Conservation (phyloP, 345 rosid species). For the Lepidium africanum region DNA sequence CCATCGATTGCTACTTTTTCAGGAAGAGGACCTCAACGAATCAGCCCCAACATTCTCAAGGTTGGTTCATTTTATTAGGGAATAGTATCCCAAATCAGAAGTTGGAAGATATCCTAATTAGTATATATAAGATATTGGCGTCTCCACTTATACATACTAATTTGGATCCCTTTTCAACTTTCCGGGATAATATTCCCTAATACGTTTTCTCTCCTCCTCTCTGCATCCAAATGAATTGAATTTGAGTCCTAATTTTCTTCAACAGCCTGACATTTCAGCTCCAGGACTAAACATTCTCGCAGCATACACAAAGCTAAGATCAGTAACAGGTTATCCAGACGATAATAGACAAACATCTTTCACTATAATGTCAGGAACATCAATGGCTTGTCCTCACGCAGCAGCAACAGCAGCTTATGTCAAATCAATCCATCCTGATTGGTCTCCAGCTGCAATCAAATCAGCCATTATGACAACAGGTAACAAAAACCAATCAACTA, state of each 20-base stretch:
- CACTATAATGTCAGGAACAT: conserved; percentile 74
- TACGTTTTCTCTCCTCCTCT: neutral
- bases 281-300: conserved; percentile 80
- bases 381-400: conserved; percentile 88
- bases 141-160: no score
- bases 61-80: no score
- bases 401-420: conserved; percentile 77
- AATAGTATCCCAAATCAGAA: no score
- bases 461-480: conserved; percentile 95
- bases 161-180: no score
- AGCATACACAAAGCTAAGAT: conserved; percentile 44
- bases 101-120: no score
- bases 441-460: conserved; percentile 83
- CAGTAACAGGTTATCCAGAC: conserved; percentile 32
- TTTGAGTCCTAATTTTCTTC: neutral
- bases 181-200: no score
- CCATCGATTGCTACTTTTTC: conserved; percentile 68
- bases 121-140: no score
- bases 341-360: conserved; percentile 40
- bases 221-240: neutral
- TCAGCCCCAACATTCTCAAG: conserved; percentile 64
- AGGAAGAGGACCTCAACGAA: conserved; percentile 69
- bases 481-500: neutral
- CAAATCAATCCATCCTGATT: conserved; percentile 71
- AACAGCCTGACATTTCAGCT: conserved; percentile 84